A percentile compares a stretch with the other conserved stretches of the same genome.
Evolutionary conservation across 352 stramenopile genomes (phyloP).

Genomic region (Elongisporangium prolatum): DNA sequence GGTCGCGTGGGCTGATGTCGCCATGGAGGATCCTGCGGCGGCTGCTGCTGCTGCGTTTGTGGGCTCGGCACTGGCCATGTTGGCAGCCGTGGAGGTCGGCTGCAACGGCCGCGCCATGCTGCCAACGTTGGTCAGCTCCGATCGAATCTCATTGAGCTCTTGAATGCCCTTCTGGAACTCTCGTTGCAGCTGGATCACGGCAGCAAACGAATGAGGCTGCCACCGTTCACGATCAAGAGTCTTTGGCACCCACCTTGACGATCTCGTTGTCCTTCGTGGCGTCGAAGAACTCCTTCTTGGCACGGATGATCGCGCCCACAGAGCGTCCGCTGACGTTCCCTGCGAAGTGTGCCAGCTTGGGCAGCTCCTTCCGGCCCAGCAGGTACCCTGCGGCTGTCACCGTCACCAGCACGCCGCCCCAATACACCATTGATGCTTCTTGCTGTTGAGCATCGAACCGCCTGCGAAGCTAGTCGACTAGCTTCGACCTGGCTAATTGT

Average conservation of each 20-base stretch:
- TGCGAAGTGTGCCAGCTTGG: slow-evolving; percentile 55
- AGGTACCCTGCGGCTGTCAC: slow-evolving; percentile 64
- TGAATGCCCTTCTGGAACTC: slow-evolving; percentile 76
- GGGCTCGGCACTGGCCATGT: neutral
- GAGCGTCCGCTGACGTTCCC: slow-evolving; percentile 57
- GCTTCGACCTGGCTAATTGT: neutral
- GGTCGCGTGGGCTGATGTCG: neutral
- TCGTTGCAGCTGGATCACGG: slow-evolving; percentile 40
- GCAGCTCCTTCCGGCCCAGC: slow-evolving; percentile 64
- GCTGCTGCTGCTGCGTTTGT: slow-evolving; percentile 1
- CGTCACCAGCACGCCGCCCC: slow-evolving; percentile 60
- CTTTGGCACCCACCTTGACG: slow-evolving; percentile 35
- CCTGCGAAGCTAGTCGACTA: neutral
- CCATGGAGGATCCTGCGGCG: neutral
- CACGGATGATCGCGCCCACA: slow-evolving; percentile 63
- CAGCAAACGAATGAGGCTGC: neutral
- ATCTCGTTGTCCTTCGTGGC: slow-evolving; percentile 76
- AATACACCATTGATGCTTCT: slow-evolving; percentile 44
- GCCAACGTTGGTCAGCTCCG: slow-evolving; percentile 65
- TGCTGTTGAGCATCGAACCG: neutral
- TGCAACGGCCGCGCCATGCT: slow-evolving; percentile 55
- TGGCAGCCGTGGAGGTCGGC: slow-evolving; percentile 15
- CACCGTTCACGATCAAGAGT: neutral
- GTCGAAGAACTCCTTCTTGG: slow-evolving; percentile 84
- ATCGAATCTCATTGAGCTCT: slow-evolving; percentile 77